phyloP scores from a whole-genome alignment of 2,329 filamentous ascomycete species.

The Parastagonospora avenae region DNA sequence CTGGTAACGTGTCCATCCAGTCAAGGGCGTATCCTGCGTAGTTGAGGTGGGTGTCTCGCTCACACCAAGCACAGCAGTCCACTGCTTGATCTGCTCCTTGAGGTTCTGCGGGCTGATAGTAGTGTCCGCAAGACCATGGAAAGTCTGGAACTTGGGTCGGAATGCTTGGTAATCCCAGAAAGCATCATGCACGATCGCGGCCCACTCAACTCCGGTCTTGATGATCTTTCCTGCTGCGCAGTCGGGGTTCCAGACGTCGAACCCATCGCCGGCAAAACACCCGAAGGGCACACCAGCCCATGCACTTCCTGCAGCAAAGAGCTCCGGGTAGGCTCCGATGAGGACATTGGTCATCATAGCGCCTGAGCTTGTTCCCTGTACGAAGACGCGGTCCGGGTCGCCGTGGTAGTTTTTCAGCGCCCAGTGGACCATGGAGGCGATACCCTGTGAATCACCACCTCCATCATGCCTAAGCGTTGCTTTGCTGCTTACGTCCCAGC shows the following conservation, averaged over 20 bases:
- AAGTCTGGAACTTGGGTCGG: slow-evolving; percentile 39
- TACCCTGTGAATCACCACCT: slow-evolving; percentile 41
- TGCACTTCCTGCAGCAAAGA: slow-evolving; percentile 42
- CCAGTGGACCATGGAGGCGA: slow-evolving; percentile 40
- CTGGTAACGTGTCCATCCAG: slow-evolving; percentile 35
- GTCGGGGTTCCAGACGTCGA: slow-evolving; percentile 36
- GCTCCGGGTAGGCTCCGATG: slow-evolving; percentile 40
- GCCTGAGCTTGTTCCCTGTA: slow-evolving; percentile 41
- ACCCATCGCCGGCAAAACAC: slow-evolving; percentile 41
- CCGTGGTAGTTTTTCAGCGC: slow-evolving; percentile 34
- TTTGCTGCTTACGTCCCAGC: slow-evolving; percentile 44
- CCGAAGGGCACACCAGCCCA: slow-evolving; percentile 45
- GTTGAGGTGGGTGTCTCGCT: slow-evolving; percentile 27
- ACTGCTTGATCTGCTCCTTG: slow-evolving; percentile 43
- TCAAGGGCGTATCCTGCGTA: slow-evolving; percentile 32
- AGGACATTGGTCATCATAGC: slow-evolving; percentile 46
- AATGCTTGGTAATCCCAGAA: slow-evolving; percentile 39
- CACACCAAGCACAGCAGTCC: slow-evolving; percentile 38
- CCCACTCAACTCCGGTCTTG: slow-evolving; percentile 39
- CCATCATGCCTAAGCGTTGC: slow-evolving; percentile 39
- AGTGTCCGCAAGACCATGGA: slow-evolving; percentile 35
- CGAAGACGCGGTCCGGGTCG: slow-evolving; percentile 39
- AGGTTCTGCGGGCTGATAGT: slow-evolving; percentile 40
- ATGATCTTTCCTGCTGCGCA: slow-evolving; percentile 40
- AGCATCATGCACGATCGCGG: slow-evolving; percentile 31